Conservation (phyloP, 1,284 basidiomycete genomes). For the Amylostereum chailletii region DNA sequence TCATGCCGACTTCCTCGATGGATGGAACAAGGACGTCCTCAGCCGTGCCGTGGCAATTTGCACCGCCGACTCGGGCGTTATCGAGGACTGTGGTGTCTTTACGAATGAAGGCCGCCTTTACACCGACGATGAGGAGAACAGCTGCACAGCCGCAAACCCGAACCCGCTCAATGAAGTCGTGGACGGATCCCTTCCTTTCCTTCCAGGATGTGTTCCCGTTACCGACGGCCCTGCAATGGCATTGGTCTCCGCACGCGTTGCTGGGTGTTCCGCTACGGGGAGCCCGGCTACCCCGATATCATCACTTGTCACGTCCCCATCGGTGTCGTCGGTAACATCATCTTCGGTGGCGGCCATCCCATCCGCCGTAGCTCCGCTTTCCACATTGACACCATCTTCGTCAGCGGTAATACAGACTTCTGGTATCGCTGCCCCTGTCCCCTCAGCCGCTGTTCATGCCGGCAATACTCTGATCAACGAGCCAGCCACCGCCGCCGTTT, state of each 20-base stretch:
- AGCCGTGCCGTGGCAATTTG: slow-evolving; percentile 27
- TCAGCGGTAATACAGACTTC: too few species aligned
- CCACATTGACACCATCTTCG: too few species aligned
- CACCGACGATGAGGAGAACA: background rate
- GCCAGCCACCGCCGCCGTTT: too few species aligned
- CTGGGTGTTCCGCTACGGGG: background rate
- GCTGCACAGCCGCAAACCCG: slow-evolving; percentile 5
- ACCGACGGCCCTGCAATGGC: slow-evolving; percentile 5
- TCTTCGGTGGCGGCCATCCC: too few species aligned
- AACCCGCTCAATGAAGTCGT: background rate
- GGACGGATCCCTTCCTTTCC: background rate
- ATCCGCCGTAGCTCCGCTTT: too few species aligned
- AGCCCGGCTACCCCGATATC: too few species aligned
- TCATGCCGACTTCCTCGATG: slow-evolving; percentile 44
- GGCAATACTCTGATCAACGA: too few species aligned
- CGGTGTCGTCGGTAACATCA: too few species aligned
- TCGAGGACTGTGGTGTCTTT: slow-evolving; percentile 10
- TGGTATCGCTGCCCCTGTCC: too few species aligned
- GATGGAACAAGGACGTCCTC: slow-evolving; percentile 38
- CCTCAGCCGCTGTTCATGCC: too few species aligned
- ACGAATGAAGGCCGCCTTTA: slow-evolving; percentile 3
- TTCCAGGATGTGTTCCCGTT: slow-evolving; percentile 10
- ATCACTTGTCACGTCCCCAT: too few species aligned
- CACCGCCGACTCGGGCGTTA: slow-evolving; percentile 6
- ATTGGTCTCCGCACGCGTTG: background rate